phyloP scores from a whole-genome alignment of 805 yeast genomes.

The Ogataea corticis region DNA sequence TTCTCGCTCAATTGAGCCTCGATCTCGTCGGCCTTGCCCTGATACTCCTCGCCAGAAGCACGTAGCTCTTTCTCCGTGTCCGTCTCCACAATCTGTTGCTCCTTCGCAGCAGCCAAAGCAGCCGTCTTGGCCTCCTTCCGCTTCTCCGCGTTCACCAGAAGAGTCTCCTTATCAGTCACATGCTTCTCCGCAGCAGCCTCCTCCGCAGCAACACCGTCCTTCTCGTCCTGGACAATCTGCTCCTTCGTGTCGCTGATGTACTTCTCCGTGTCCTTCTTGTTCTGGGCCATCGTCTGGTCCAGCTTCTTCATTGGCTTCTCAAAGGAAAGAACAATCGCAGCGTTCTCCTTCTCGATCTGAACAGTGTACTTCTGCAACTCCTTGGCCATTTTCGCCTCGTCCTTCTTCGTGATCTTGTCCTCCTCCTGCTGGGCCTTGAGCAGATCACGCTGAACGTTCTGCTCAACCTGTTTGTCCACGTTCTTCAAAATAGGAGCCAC shows the following conservation, averaged over 20 bases:
- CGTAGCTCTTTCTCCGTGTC: constrained; percentile 38
- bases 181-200: constrained; percentile 47
- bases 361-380: constrained; percentile 39
- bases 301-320: constrained; percentile 26
- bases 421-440: constrained; percentile 40
- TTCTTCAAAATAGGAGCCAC: constrained; percentile 54
- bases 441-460: constrained; percentile 42
- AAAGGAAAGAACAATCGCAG: constrained; percentile 24
- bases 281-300: constrained; percentile 27
- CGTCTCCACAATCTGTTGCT: constrained; percentile 31
- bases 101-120: constrained; percentile 31
- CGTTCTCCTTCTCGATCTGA: constrained; percentile 44
- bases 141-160: constrained; percentile 44
- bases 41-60: constrained; percentile 41
- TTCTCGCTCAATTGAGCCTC: constrained; percentile 40
- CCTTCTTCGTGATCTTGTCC: constrained; percentile 35
- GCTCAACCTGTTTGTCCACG: constrained; percentile 50
- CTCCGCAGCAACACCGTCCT: constrained; percentile 48
- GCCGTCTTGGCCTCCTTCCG: constrained; percentile 37
- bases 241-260: constrained; percentile 43
- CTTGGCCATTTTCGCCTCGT: constrained; percentile 35
- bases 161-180: constrained; percentile 42
- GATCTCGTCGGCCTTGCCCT: constrained; percentile 38
- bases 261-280: constrained; percentile 35
- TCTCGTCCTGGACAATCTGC: constrained; percentile 46